Conservation (phyloP, 2,329 filamentous ascomycete species). For the Metarhizium anisopliae region DNA sequence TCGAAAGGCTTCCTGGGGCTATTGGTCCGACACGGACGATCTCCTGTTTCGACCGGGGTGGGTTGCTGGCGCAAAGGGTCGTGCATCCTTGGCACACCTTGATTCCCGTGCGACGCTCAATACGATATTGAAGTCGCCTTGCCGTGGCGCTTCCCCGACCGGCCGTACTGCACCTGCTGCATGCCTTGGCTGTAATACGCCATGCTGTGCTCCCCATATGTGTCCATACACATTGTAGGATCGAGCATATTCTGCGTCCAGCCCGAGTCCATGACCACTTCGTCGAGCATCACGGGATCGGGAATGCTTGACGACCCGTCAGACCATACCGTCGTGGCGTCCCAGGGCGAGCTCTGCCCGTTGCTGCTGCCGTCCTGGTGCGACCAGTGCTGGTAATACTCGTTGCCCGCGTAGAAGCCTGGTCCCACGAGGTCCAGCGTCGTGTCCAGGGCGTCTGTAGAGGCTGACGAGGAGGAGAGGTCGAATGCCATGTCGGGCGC, state of each 20-base stretch:
- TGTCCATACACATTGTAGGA: constrained; percentile 2
- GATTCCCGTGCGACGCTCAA: not conserved
- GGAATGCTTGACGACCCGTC: constrained; percentile 4
- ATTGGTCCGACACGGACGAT: not conserved
- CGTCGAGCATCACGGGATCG: constrained; percentile 5
- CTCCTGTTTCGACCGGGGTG: too few relatives aligned
- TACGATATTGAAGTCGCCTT: constrained; percentile 6
- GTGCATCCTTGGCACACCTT: not conserved
- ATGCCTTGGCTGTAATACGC: not conserved
- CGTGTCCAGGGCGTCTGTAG: not conserved
- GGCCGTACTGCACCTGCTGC: not conserved
- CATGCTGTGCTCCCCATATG: constrained; percentile 3
- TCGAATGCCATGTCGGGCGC: constrained; percentile 3
- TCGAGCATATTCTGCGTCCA: constrained; percentile 3
- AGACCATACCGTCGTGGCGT: constrained; percentile 7
- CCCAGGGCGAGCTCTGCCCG: constrained; percentile 3
- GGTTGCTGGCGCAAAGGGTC: not conserved
- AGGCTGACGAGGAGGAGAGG: constrained; percentile 1
- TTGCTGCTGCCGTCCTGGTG: not conserved
- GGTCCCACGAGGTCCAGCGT: not conserved
- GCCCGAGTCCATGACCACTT: not conserved
- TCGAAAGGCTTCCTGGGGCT: not conserved
- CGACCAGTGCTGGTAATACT: constrained; percentile 5
- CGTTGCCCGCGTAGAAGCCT: not conserved
- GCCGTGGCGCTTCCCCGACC: constrained; percentile 2